Evolutionary conservation across 2,329 filamentous ascomycete genomes (phyloP).

Genomic region (Fusarium phyllophilum): DNA sequence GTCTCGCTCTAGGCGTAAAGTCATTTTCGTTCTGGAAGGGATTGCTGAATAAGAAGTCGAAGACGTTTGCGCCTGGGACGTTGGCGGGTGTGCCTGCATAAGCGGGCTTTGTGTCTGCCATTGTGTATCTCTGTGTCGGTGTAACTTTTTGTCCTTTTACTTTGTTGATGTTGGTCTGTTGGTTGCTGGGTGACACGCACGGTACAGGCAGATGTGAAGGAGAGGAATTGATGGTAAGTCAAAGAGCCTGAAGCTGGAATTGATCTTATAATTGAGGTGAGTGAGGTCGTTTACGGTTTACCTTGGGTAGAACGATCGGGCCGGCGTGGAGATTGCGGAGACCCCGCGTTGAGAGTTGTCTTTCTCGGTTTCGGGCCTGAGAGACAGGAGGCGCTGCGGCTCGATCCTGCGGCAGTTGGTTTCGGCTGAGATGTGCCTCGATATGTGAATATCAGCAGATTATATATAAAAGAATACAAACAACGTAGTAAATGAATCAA

Average conservation of each 20-base stretch:
- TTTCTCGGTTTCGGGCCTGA: slow-evolving; percentile 1
- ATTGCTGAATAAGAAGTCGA: slow-evolving; percentile 52
- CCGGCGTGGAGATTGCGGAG: slow-evolving; percentile 36
- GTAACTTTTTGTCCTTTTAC: not conserved
- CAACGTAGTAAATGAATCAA: fast-evolving
- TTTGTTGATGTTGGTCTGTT: slow-evolving; percentile 2
- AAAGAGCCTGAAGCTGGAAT: not conserved
- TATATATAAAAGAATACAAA: fast-evolving
- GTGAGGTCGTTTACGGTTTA: slow-evolving; percentile 1
- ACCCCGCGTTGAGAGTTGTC: slow-evolving; percentile 25
- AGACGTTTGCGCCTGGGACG: slow-evolving; percentile 44
- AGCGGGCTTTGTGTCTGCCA: slow-evolving; percentile 29
- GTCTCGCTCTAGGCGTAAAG: slow-evolving; percentile 44
- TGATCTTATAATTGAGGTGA: slow-evolving; percentile 27
- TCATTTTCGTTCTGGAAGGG: slow-evolving; percentile 49
- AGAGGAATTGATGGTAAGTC: not conserved
- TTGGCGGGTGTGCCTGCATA: slow-evolving; percentile 33
- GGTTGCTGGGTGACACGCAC: slow-evolving; percentile 4
- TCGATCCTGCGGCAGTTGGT: slow-evolving; percentile 30
- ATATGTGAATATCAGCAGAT: slow-evolving; percentile 7
- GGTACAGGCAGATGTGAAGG: not conserved
- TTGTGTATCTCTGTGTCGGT: not conserved
- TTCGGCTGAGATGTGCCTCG: slow-evolving; percentile 21
- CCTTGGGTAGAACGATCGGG: slow-evolving; percentile 23
- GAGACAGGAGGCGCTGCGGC: not conserved